A percentile compares a stretch with the other conserved stretches of the same genome.
These are phyloP conservation scores for Aspergillus quadricinctus DNA, from an alignment of 2,329 filamentous ascomycete genomes.

Conservation along the genomic window DNA sequence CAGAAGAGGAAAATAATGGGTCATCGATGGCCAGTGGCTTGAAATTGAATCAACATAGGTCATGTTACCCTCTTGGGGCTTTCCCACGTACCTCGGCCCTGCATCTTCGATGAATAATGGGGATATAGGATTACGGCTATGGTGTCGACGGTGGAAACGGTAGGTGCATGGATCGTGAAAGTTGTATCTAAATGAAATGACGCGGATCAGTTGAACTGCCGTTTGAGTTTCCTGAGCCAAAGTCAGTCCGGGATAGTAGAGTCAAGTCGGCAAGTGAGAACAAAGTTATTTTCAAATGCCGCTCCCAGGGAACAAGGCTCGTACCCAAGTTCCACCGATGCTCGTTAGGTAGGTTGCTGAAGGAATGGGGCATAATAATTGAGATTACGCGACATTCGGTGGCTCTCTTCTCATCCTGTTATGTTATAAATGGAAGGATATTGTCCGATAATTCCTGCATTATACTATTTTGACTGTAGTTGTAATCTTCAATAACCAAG, in stretches of 20 bases:
- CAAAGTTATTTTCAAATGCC: slow-evolving; percentile 20
- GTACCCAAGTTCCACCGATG: slow-evolving; percentile 1
- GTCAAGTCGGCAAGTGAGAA: neutral
- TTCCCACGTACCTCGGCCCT: neutral
- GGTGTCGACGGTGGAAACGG: neutral
- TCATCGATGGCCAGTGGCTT: neutral
- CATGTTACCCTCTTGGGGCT: neutral
- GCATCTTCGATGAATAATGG: neutral
- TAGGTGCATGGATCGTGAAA: neutral
- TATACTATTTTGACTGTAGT: neutral
- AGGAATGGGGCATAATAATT: neutral
- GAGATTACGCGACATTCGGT: neutral
- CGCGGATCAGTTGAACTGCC: neutral
- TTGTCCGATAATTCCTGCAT: no score
- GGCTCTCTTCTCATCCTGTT: neutral
- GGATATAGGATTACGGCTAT: neutral
- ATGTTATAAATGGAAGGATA: neutral
- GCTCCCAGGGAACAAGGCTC: slow-evolving; percentile 13
- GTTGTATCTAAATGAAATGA: neutral
- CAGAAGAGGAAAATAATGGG: neutral
- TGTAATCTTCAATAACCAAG: neutral
- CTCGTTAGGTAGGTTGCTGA: neutral
- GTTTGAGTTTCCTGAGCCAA: neutral
- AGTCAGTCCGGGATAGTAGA: neutral
- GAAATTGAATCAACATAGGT: neutral